Evolutionary conservation across 768 basidiomycete species (phyloP).

Genomic region (Podaxis rugospora): DNA sequence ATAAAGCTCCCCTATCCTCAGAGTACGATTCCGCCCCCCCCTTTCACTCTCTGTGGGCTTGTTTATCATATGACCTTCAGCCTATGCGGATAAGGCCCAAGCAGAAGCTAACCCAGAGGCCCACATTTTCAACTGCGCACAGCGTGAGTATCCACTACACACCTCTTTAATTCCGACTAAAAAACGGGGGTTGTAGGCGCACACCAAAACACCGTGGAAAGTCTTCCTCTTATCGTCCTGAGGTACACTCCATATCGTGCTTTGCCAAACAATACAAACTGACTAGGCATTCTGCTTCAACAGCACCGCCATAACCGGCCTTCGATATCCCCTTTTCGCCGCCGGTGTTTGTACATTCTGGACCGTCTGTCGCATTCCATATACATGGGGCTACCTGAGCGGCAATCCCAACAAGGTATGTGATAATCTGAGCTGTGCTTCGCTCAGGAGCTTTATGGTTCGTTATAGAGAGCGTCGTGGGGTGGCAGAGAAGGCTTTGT

Average conservation of each 20-base stretch:
- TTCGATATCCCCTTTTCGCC: slow-evolving; percentile 38
- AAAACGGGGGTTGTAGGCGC: slow-evolving; percentile 39
- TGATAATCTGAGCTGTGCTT: no score
- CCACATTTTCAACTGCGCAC: slow-evolving; percentile 12
- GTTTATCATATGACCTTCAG: slow-evolving; percentile 24
- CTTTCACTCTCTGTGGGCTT: no score
- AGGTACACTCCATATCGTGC: slow-evolving; percentile 27
- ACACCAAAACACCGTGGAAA: slow-evolving; percentile 63
- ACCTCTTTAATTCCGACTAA: neutral
- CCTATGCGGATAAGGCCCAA: slow-evolving; percentile 17
- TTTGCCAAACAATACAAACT: neutral
- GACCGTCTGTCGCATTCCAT: slow-evolving; percentile 37
- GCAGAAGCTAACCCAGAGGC: slow-evolving; percentile 8
- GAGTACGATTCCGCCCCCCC: slow-evolving; percentile 30
- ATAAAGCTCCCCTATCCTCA: slow-evolving; percentile 67
- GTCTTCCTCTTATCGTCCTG: slow-evolving; percentile 36
- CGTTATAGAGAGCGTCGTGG: neutral
- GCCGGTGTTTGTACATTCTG: slow-evolving; percentile 33
- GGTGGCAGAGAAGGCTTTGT: neutral
- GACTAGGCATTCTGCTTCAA: neutral
- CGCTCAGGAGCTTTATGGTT: neutral
- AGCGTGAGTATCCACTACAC: slow-evolving; percentile 16
- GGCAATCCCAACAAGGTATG: slow-evolving; percentile 38
- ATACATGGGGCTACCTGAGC: slow-evolving; percentile 41
- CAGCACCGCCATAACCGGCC: slow-evolving; percentile 37